A percentile compares a stretch with the other conserved stretches of the same genome.
Evolutionary conservation across 148 eudicot genomes (phyloP).

Genomic region (Amaranthus hypochondriacus): DNA sequence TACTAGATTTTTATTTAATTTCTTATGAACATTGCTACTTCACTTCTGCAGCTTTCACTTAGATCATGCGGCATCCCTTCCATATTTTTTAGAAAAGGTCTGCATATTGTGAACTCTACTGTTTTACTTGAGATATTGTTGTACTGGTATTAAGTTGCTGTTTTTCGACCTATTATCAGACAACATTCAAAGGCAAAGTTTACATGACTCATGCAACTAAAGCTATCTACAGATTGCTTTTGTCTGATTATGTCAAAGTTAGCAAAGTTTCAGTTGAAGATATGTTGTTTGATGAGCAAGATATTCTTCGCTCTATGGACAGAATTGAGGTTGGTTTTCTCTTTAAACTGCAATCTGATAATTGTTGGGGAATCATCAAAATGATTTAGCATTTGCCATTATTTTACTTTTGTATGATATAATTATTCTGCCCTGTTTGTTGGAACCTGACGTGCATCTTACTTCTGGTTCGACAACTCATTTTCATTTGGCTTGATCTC

Average conservation of each 20-base stretch:
- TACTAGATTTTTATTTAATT: conserved; percentile 9
- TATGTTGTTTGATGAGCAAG: conserved; percentile 88
- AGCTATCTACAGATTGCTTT: conserved; percentile 83
- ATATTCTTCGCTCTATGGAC: conserved; percentile 93
- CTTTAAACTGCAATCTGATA: background rate
- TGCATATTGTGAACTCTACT: conserved; percentile 20
- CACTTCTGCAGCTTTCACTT: conserved; percentile 77
- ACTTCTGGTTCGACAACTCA: too few relatives aligned
- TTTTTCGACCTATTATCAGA: conserved; percentile 34
- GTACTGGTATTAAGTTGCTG: conserved; percentile 4
- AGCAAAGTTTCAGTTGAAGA: conserved; percentile 98
- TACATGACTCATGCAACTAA: conserved; percentile 98
- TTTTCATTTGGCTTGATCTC: background rate
- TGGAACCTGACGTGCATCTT: too few relatives aligned
- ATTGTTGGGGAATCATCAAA: background rate
- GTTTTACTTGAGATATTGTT: background rate
- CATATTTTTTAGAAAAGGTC: conserved; percentile 94
- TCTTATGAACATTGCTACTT: background rate
- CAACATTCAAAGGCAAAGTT: conserved; percentile 83
- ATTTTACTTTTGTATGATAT: too few relatives aligned
- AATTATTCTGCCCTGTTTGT: too few relatives aligned
- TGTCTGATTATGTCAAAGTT: conserved; percentile 93
- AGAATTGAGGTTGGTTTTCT: conserved; percentile 62
- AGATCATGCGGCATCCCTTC: conserved; percentile 99
- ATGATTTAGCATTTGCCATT: too few relatives aligned